phyloP scores from a whole-genome alignment of 2,329 filamentous ascomycete genomes.

The Fusarium humuli region DNA sequence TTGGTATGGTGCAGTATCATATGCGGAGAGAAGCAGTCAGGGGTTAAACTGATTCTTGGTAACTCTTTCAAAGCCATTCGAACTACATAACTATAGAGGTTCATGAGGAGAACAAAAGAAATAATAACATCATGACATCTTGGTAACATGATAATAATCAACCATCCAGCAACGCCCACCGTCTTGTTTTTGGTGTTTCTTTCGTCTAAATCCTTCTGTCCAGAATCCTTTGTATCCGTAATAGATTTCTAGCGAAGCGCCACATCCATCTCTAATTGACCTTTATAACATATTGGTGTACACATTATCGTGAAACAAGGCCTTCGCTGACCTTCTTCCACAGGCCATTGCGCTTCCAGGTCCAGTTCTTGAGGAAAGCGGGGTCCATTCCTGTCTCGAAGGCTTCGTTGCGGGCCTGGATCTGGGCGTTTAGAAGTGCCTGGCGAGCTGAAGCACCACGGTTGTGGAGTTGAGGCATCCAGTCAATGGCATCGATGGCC shows the following conservation, averaged over 20 bases:
- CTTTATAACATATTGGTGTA: constrained; percentile 3
- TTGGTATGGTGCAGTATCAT: constrained; percentile 44
- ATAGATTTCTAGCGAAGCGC: constrained; percentile 7
- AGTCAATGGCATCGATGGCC: constrained; percentile 81
- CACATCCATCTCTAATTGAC: constrained; percentile 6
- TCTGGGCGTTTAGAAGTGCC: constrained; percentile 72
- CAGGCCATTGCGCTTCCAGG: constrained; percentile 65
- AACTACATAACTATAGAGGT: constrained; percentile 31
- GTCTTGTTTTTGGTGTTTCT: constrained; percentile 24
- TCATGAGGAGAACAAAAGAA: constrained; percentile 32
- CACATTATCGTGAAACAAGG: constrained; percentile 41
- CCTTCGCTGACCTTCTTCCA: constrained; percentile 51
- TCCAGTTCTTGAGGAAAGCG: constrained; percentile 72
- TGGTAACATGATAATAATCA: constrained; percentile 24
- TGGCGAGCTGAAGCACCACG: constrained; percentile 72
- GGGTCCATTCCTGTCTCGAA: constrained; percentile 79
- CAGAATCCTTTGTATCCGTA: constrained; percentile 11
- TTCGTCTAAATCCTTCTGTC: constrained; percentile 33
- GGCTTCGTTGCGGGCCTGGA: constrained; percentile 71
- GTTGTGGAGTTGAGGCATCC: constrained; percentile 72
- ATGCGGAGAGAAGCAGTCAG: constrained; percentile 46
- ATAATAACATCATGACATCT: constrained; percentile 28
- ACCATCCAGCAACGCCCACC: constrained; percentile 38
- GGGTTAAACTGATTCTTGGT: neutral
- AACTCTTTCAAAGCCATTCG: constrained; percentile 16